phyloP scores from a whole-genome alignment of 2,329 filamentous ascomycete species.

The Aspergillus candidus region DNA sequence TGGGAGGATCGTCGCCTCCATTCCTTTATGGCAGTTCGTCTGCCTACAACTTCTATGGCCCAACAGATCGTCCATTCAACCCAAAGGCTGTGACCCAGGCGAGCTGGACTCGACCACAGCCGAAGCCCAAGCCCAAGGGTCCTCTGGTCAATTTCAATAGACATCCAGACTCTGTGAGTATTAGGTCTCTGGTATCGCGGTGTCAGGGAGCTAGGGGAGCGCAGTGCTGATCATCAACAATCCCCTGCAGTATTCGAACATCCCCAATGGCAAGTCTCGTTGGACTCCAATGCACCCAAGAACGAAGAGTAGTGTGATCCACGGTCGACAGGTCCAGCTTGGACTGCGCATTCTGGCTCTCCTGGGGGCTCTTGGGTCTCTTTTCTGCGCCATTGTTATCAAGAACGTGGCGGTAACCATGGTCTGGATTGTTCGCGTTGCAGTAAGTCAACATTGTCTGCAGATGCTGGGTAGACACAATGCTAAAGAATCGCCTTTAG shows the following conservation, averaged over 20 bases:
- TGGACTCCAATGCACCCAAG: slow-evolving; percentile 62
- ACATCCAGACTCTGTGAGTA: slow-evolving; percentile 69
- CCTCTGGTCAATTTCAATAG: slow-evolving; percentile 76
- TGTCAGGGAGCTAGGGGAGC: no score
- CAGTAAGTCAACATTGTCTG: slow-evolving; percentile 49
- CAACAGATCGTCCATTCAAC: slow-evolving; percentile 61
- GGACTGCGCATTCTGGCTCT: slow-evolving; percentile 61
- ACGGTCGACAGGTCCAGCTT: slow-evolving; percentile 63
- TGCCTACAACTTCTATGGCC: slow-evolving; percentile 48
- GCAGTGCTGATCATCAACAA: slow-evolving; percentile 1
- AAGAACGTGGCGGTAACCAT: slow-evolving; percentile 58
- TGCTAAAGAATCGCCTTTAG: slow-evolving; percentile 39
- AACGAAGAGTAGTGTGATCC: slow-evolving; percentile 66
- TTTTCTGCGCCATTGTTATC: slow-evolving; percentile 73
- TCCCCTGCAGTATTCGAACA: slow-evolving; percentile 41
- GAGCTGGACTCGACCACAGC: slow-evolving; percentile 59
- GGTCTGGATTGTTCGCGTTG: slow-evolving; percentile 70
- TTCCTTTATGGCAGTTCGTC: slow-evolving; percentile 64
- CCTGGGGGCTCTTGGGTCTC: slow-evolving; percentile 61
- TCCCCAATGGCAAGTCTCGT: slow-evolving; percentile 56
- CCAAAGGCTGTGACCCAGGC: slow-evolving; percentile 79
- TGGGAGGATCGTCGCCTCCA: slow-evolving; percentile 55
- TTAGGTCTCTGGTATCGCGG: neutral
- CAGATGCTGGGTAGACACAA: no score
- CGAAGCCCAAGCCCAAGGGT: slow-evolving; percentile 61